These are phyloP conservation scores for Bruguiera gymnorhiza DNA, from an alignment of 345 rosid genomes.

Conservation along the genomic window DNA sequence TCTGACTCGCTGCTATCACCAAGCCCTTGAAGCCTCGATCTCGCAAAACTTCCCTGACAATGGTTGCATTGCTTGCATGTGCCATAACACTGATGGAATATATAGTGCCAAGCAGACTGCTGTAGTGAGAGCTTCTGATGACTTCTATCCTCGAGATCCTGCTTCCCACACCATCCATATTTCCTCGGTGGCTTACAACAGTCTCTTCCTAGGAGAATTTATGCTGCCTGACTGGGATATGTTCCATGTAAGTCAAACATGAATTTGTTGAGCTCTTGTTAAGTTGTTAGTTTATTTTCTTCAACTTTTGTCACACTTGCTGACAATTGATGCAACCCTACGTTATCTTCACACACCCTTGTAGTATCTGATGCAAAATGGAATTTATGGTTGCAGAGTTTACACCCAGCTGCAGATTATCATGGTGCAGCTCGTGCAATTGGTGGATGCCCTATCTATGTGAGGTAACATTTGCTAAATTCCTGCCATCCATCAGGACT, in stretches of 20 bases:
- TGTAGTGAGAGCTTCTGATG: constrained; percentile 93
- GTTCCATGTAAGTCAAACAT: constrained; percentile 82
- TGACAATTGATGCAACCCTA: neutral
- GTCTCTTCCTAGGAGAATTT: constrained; percentile 93
- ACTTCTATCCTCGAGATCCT: constrained; percentile 86
- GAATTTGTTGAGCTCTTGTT: neutral
- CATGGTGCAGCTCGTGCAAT: constrained; percentile 96
- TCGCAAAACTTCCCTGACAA: constrained; percentile 77
- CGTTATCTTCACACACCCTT: neutral
- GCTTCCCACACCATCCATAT: constrained; percentile 98
- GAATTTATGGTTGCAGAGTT: constrained; percentile 54
- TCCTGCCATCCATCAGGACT: neutral
- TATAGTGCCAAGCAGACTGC: constrained; percentile 95
- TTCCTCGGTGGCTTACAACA: constrained; percentile 88
- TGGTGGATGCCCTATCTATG: constrained; percentile 97
- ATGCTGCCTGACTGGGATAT: constrained; percentile 99
- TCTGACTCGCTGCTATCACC: constrained; percentile 80
- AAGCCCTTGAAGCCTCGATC: constrained; percentile 90
- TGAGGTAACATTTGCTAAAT: constrained; percentile 47
- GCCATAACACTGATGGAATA: constrained; percentile 92
- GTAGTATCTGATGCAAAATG: neutral
- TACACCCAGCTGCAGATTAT: constrained; percentile 93
- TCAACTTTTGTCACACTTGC: neutral
- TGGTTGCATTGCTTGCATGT: constrained; percentile 96
- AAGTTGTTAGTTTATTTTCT: neutral